Evolutionary conservation across 2,329 filamentous ascomycete species (phyloP).

Genomic region (Exserohilum rostratum): DNA sequence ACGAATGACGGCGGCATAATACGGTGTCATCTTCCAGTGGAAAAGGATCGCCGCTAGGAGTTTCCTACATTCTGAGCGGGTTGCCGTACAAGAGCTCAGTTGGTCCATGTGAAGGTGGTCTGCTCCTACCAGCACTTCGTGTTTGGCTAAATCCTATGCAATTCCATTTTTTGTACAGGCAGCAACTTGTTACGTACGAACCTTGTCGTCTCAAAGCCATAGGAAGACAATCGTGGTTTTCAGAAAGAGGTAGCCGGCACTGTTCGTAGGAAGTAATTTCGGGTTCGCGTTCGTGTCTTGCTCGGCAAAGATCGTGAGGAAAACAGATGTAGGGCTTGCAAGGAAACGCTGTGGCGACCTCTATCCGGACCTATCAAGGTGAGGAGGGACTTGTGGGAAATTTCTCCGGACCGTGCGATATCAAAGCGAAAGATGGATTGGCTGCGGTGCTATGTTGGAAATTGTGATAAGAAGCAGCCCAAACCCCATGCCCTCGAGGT

Average conservation of each 20-base stretch:
- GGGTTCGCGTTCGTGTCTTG: background rate
- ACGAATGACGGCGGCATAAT: slow-evolving; percentile 1
- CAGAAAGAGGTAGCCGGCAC: background rate
- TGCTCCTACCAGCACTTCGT: background rate
- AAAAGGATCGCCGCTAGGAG: background rate
- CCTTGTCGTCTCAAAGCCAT: background rate
- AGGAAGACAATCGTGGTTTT: background rate
- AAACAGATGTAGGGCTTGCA: background rate
- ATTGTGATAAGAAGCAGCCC: background rate
- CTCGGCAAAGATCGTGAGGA: background rate
- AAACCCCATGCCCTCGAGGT: background rate
- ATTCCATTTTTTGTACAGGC: background rate
- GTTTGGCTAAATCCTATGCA: background rate
- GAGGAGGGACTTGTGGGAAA: too few relatives aligned
- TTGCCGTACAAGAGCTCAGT: background rate
- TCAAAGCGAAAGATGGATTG: background rate
- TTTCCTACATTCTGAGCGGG: background rate
- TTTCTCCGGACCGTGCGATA: too few relatives aligned
- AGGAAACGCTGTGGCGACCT: background rate
- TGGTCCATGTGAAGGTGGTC: background rate
- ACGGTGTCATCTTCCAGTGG: background rate
- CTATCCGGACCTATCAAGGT: background rate
- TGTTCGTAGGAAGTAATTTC: background rate
- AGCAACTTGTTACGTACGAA: background rate
- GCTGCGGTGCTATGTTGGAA: too few relatives aligned